These are phyloP conservation scores for Amoeboradix gromovi DNA, from an alignment of 371 early-diverging fungal species.

Conservation along the genomic window DNA sequence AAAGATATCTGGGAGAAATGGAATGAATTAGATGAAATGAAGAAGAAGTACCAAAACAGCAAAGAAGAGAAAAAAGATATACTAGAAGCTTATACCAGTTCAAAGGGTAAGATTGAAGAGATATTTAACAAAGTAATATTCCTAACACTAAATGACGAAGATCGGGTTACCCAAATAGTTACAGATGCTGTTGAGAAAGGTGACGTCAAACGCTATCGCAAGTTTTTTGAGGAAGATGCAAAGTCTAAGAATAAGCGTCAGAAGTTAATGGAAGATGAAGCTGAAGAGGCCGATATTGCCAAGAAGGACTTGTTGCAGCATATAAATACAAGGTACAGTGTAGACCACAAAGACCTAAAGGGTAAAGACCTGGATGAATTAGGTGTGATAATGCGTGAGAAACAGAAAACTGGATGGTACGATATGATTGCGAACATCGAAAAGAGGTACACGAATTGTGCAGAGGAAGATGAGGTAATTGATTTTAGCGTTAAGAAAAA, in stretches of 20 bases:
- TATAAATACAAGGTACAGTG: neutral
- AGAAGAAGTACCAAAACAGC: neutral
- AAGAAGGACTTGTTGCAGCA: neutral
- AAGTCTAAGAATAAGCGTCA: neutral
- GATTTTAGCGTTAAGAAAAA: neutral
- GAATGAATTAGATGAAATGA: neutral
- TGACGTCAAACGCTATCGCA: slow-evolving; percentile 13
- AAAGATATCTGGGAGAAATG: neutral
- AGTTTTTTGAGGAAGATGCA: neutral
- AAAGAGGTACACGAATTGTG: neutral
- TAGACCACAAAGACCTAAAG: neutral
- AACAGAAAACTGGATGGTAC: neutral
- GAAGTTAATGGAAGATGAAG: neutral
- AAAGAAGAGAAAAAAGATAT: slow-evolving; percentile 53
- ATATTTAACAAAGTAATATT: slow-evolving; percentile 31
- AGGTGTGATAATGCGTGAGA: neutral
- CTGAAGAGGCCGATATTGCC: neutral
- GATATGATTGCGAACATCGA: neutral
- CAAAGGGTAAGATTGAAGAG: slow-evolving; percentile 37
- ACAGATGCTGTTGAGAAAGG: slow-evolving; percentile 26
- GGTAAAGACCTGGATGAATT: neutral
- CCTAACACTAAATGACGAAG: slow-evolving; percentile 30
- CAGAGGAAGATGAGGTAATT: neutral
- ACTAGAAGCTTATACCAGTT: slow-evolving; percentile 26
- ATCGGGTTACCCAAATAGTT: slow-evolving; percentile 30